phyloP scores from a whole-genome alignment of 2,329 filamentous ascomycete genomes.

The Epichloe gansuensis region DNA sequence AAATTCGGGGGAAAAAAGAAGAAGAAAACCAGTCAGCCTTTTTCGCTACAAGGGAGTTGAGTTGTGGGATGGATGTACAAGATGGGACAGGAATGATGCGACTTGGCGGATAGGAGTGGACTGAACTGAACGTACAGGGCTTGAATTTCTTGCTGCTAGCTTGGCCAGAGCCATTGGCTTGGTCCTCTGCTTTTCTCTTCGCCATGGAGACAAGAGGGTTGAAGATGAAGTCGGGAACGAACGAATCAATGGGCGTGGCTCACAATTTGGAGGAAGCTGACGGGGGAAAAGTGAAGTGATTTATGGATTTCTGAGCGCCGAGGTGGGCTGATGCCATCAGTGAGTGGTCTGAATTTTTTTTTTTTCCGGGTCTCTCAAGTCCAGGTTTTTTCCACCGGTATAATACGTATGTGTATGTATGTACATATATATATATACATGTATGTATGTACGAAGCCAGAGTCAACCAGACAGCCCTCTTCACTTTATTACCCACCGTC shows the following conservation, averaged over 20 bases:
- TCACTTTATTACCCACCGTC: too few relatives aligned
- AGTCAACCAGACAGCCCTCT: too few relatives aligned
- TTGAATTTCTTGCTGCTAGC: slow-evolving; percentile 42
- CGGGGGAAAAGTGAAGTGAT: background rate
- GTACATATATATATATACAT: too few relatives aligned
- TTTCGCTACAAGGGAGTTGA: background rate
- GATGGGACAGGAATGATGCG: too few relatives aligned
- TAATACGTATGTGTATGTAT: too few relatives aligned
- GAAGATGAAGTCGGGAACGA: background rate
- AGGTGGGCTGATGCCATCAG: slow-evolving; percentile 1
- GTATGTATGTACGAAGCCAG: too few relatives aligned
- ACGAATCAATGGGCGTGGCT: background rate
- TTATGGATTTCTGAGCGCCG: background rate
- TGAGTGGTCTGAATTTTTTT: background rate
- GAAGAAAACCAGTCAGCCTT: background rate
- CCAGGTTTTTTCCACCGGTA: too few relatives aligned
- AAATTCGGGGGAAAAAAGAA: background rate
- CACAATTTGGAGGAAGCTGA: slow-evolving; percentile 42
- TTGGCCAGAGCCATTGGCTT: slow-evolving; percentile 27
- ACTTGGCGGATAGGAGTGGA: background rate
- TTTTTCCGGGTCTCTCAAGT: background rate
- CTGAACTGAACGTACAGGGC: slow-evolving; percentile 24
- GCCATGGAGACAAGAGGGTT: slow-evolving; percentile 20
- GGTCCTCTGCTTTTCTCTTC: slow-evolving; percentile 48
- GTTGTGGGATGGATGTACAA: too few relatives aligned